phyloP scores from a whole-genome alignment of 306 rosid species.

The Heteromeles arbutifolia region DNA sequence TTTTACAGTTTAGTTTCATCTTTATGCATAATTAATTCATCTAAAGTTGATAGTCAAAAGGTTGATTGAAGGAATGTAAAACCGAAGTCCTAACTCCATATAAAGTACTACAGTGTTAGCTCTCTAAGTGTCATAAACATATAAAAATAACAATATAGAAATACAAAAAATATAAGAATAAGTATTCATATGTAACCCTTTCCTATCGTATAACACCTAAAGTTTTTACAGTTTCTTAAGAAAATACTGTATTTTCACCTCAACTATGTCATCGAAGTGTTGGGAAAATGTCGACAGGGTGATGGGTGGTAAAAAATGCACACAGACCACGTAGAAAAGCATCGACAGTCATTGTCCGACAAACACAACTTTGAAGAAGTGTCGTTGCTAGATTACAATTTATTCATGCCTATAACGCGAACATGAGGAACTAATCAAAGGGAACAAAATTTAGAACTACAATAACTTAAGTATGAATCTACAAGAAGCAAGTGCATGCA shows the following conservation, averaged over 20 bases:
- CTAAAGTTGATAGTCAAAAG: background rate
- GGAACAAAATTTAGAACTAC: background rate
- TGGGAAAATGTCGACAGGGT: background rate
- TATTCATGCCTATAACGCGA: background rate
- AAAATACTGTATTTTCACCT: background rate
- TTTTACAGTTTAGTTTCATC: background rate
- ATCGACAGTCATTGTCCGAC: background rate
- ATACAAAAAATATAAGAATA: background rate
- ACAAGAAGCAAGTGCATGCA: background rate
- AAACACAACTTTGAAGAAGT: background rate
- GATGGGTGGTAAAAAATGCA: background rate
- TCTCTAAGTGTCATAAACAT: background rate
- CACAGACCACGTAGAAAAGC: background rate
- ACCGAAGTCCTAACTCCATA: background rate
- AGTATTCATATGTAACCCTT: background rate
- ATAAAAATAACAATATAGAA: background rate
- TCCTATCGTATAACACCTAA: background rate
- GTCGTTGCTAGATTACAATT: background rate
- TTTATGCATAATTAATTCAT: background rate
- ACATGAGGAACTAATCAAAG: background rate
- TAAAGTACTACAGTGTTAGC: background rate
- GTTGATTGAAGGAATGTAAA: background rate
- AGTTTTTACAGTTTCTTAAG: background rate
- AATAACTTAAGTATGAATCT: background rate
- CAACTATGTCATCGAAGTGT: background rate